Base-by-base conservation (phyloP, 306 rosid species). In the Trifolium dubium region DNA sequence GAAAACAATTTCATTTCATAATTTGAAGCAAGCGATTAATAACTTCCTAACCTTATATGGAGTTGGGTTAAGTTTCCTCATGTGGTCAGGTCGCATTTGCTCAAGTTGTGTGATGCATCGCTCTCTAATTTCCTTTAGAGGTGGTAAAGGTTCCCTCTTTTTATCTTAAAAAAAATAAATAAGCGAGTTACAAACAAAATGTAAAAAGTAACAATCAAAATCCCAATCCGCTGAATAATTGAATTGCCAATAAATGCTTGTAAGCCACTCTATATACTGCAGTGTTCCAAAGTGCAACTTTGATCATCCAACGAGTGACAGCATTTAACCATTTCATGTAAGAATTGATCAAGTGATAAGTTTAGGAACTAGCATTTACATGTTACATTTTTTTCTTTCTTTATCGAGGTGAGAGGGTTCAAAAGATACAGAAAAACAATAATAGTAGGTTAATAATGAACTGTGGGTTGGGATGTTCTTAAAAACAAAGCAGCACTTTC, bases 31-130 rank as follows among this genome's bases (percentile, higher is more conserved):
- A 73, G 75, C n/a, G 28, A 66, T 39, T 8, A 35, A 6, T 35
- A 80, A 41, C 53, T 74, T 12, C 4, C 13, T 53, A 39, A 92
- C 99, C 96, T 95, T 95, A 76, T 92, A 95, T 0, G 99, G 99
- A 6, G 99, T 95, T 14, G 99, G 99, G 77, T 95, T 95, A 72
- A 95, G 89, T 73, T 89, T 95, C 84, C 99, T 90, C 99, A 95
- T 88, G 88, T 95, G 98, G 82, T 95, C 98, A 0, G 97, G 88
- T 44, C 98, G 93, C 99, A 95, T 92, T 81, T 79, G 89, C 72
- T 85, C 88, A 0, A 95, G 96, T 86, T 92, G 99, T 39, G 69
- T 67, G 67, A 92, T 88, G 89, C 99, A 95, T 47, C 90, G 87
- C 49, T 86, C 84, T 73, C 99, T 85, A 51, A 92, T 90, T 75